These are phyloP conservation scores for Gonium pectorale DNA, from an alignment of 139 green algal genomes.

Conservation along the genomic window DNA sequence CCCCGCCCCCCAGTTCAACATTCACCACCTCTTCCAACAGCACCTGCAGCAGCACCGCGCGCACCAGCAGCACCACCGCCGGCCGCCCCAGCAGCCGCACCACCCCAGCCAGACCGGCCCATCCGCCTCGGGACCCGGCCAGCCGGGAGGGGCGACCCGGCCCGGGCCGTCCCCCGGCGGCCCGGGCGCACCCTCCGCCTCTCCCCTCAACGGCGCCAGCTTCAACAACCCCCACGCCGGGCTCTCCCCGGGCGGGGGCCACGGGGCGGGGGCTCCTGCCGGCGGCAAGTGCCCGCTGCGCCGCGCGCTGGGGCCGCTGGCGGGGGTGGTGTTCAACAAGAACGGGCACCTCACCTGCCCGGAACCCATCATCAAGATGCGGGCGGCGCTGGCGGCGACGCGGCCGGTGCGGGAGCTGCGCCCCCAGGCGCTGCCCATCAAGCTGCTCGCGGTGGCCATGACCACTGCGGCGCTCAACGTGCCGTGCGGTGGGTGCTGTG, in stretches of 20 bases:
- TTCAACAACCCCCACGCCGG: background rate
- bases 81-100: slow-evolving; percentile 18
- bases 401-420: slow-evolving; percentile 77
- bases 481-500: slow-evolving; percentile 74
- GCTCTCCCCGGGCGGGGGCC: background rate
- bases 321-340: slow-evolving; percentile 59
- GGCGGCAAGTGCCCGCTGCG: slow-evolving; percentile 56
- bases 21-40: slow-evolving; percentile 42
- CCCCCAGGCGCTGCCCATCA: slow-evolving; percentile 71
- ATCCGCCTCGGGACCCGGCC: too few relatives aligned
- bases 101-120: too few relatives aligned
- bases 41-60: slow-evolving; percentile 37
- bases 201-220: too few relatives aligned
- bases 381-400: slow-evolving; percentile 75
- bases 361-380: slow-evolving; percentile 75
- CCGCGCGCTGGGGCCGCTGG: slow-evolving; percentile 67
- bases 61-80: slow-evolving; percentile 18
- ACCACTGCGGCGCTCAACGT: slow-evolving; percentile 78
- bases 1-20: slow-evolving; percentile 11
- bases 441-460: slow-evolving; percentile 69
- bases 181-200: background rate
- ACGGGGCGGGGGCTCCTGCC: too few relatives aligned
- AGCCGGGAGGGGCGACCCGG: slow-evolving; percentile 11
- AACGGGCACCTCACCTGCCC: slow-evolving; percentile 77
- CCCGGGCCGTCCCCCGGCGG: too few relatives aligned